phyloP scores from a whole-genome alignment of 1,284 basidiomycete genomes.

The Microbotryomycetes sp. region DNA sequence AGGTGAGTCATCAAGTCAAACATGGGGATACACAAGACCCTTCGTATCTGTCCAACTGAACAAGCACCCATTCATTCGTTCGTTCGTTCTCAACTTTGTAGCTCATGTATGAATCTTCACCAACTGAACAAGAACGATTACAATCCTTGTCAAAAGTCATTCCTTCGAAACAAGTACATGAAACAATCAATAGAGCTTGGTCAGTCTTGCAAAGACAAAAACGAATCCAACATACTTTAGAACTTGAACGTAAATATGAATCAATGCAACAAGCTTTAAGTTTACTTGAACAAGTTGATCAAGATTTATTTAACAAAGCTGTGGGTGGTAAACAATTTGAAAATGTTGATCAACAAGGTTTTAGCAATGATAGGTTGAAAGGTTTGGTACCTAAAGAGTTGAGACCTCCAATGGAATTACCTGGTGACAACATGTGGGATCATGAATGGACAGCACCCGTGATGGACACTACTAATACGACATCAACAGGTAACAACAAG shows the following conservation, averaged over 20 bases:
- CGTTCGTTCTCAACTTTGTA: neutral
- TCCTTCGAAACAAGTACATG: slow-evolving; percentile 63
- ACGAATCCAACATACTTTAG: slow-evolving; percentile 53
- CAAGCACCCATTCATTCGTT: neutral
- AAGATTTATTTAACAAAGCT: slow-evolving; percentile 20
- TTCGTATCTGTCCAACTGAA: no score
- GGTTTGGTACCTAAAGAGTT: slow-evolving; percentile 32
- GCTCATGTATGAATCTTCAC: slow-evolving; percentile 27
- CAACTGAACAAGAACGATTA: slow-evolving; percentile 25
- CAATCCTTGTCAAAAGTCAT: slow-evolving; percentile 29
- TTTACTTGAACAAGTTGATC: slow-evolving; percentile 32
- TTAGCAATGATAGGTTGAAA: slow-evolving; percentile 22
- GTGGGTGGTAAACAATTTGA: slow-evolving; percentile 30
- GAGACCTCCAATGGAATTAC: slow-evolving; percentile 29
- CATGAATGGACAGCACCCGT: slow-evolving; percentile 28
- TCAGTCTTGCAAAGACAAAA: slow-evolving; percentile 68
- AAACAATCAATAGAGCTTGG: slow-evolving; percentile 91
- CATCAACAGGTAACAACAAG: neutral
- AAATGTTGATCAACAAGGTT: slow-evolving; percentile 26
- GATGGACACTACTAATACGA: neutral
- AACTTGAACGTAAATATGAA: slow-evolving; percentile 31
- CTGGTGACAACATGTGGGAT: slow-evolving; percentile 26
- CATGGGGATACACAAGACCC: neutral
- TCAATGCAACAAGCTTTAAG: slow-evolving; percentile 32
- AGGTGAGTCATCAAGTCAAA: slow-evolving; percentile 9